phyloP scores from a whole-genome alignment of 73 alveolate species.

The Vitrella brassicaformis region DNA sequence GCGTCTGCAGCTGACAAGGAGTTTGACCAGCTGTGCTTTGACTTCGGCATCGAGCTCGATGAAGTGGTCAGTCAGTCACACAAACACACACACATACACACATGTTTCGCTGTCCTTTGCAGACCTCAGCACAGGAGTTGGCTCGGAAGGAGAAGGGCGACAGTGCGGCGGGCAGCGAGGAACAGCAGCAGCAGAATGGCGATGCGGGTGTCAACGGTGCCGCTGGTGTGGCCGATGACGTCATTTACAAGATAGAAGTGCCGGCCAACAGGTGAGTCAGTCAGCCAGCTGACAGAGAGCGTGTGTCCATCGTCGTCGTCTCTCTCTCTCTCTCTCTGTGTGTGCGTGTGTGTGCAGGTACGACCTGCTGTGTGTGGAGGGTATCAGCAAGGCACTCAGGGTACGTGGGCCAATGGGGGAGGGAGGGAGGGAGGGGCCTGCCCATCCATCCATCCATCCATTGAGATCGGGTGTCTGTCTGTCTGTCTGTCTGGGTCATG shows the following conservation, averaged over 20 bases:
- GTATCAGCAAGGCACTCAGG: conserved; percentile 12
- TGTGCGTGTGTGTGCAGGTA: conserved; percentile 38
- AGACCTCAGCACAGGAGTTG: not conserved
- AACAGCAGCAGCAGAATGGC: no score
- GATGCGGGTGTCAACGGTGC: no score
- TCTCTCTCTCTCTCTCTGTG: not conserved
- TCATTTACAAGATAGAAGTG: conserved; percentile 74
- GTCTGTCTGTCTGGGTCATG: not conserved
- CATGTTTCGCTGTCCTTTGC: not conserved
- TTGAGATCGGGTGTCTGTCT: no score
- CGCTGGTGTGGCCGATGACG: conserved; percentile 43
- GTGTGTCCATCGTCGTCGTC: no score
- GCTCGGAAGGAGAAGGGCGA: conserved; percentile 32
- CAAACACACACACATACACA: not conserved
- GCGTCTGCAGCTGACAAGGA: not conserved
- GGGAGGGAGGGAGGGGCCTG: not conserved
- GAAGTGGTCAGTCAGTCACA: conserved; percentile 50
- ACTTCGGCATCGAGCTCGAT: conserved; percentile 87
- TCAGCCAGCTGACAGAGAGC: no score
- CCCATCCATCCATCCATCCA: no score
- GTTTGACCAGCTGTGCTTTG: conserved; percentile 64
- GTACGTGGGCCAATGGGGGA: no score
- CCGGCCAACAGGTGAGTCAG: conserved; percentile 58
- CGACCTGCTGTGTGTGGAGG: conserved; percentile 86
- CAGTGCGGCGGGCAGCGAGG: conserved; percentile 20